Evolutionary conservation across 257 asterid genomes (phyloP), one percentile per base, ranked within the genome.

Genomic region (Scutellaria minor): DNA sequence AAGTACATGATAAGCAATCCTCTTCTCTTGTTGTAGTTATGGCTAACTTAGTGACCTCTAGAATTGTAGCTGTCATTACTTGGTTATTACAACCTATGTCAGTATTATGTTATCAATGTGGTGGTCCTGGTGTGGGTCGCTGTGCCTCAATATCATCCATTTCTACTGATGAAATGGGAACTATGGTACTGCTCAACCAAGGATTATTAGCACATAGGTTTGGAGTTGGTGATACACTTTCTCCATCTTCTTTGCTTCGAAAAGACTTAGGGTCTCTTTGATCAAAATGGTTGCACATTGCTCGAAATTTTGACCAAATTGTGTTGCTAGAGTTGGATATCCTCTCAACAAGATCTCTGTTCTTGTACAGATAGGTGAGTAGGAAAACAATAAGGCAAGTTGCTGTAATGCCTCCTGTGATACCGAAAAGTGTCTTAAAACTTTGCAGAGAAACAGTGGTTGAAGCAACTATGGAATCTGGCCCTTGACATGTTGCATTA

Each of bases 221-320:
- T 31, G 41, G 20, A 7, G 24, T 18, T n/a, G 60, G 37, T 8
- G 24, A 48, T 59, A 54, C 60, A 8, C 68, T 22, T 18, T 62
- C 72, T 61, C 24, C 70, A 57, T 40, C 58, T 73, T 54, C 66
- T 73, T 39, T 40, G n/a, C 6, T 37, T n/a, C 14, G 50, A 9
- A 52, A 61, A 54, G 47, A 48, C 41, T 51, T 60, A 5, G 72
- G 41, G 37, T 71, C 78, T 31, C 73, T 70, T 72, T 70, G 54
- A 48, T 79, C 77, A 58, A 79, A 79, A 52, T 74, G 70, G 66
- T 62, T 64, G 63, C 80, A 70, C 5, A 79, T 31, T 13, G 66
- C 80, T 4, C 65, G n/a, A 13, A 75, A 5, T 74, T 79, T 74
- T n/a, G 83, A 75, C 77, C 80, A 79, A 57, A 58, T n/a, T 44